Evolutionary conservation across 371 early-diverging fungal genomes (phyloP), one percentile per base, ranked within the genome.

Genomic region (Haplosporangium sp.): DNA sequence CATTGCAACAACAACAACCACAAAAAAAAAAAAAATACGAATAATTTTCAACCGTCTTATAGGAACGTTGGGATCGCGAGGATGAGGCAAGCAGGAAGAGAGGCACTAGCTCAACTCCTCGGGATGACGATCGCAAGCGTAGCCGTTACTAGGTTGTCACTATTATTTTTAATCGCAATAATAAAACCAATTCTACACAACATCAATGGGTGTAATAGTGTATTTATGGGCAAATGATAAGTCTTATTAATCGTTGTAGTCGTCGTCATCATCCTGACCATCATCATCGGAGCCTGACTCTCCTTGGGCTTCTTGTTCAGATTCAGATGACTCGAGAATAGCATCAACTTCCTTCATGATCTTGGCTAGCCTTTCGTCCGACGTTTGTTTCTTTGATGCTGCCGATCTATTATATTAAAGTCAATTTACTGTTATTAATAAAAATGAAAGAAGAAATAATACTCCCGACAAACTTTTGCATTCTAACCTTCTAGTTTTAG

Each of bases 1-100:
- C 27, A 27, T 27, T 27, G 27, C 27, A 20, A 39, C 66, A 52
- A 52, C 4, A 42, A 17, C n/a, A 53, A 20, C 20, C 6, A 53
- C 27, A 53, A 2, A 53, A 8, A 55, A 55, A 55, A 55, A 55
- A 17, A 8, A 37, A 59, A 17, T 4, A 10, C 10, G 39, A 39
- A 59, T 9, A 59, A 39, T 39, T 10, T 5, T 42, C 44, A 38
- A 38, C 15, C 40, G 17, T 45, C 35, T 19, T 34, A 19, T 74
- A 79, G 81, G 81, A 79, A 45, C 81, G 81, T 15, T 79, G 81
- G 81, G 81, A 79, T 61, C 81, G 81, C 35, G 81, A 74, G 34
- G 81, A 79, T 39, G 81, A 79, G 37, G 56, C 63, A 15, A 79
- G 75, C 64, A 67, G 81, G 57, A 79, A 79, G 72, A 58, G 81